These are phyloP conservation scores for Mimosa pudica DNA, from an alignment of 306 rosid genomes.

Conservation along the genomic window DNA sequence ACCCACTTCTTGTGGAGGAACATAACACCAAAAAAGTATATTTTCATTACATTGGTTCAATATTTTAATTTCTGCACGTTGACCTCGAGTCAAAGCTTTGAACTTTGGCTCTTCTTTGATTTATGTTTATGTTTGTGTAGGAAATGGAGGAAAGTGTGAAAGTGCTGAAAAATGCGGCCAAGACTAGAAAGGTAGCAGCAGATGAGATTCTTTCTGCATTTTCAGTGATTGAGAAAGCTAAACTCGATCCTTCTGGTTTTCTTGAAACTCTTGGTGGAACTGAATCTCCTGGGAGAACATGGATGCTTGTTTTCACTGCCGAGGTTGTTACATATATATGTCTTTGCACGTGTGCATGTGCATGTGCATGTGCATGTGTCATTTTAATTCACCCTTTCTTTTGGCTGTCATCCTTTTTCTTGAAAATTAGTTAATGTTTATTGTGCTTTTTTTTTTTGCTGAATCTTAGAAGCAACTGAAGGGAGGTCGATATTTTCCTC, in stretches of 20 bases:
- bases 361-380: not conserved
- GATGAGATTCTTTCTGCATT: conserved; percentile 78
- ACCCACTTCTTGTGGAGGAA: conserved; percentile 45
- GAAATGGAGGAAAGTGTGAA: conserved; percentile 71
- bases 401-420: conserved; percentile 21
- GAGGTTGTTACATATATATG: not conserved
- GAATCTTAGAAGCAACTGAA: conserved; percentile 65
- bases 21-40: conserved; percentile 31
- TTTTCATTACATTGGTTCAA: not conserved
- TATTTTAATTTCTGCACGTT: not conserved
- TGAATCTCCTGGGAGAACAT: conserved; percentile 89
- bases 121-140: conserved; percentile 2
- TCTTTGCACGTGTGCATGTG: not conserved
- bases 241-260: conserved; percentile 74
- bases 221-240: conserved; percentile 75
- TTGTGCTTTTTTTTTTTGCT: conserved; percentile 32
- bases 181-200: conserved; percentile 62
- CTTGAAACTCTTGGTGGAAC: conserved; percentile 76
- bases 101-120: conserved; percentile 11
- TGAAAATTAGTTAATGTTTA: conserved; percentile 31
- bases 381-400: not conserved
- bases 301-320: conserved; percentile 29
- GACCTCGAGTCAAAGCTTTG: not conserved
- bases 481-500: conserved; percentile 81
- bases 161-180: conserved; percentile 80